Evolutionary conservation across 2,329 filamentous ascomycete species (phyloP), one percentile per base, ranked within the genome.

Genomic region (Fusarium sarcochroum): DNA sequence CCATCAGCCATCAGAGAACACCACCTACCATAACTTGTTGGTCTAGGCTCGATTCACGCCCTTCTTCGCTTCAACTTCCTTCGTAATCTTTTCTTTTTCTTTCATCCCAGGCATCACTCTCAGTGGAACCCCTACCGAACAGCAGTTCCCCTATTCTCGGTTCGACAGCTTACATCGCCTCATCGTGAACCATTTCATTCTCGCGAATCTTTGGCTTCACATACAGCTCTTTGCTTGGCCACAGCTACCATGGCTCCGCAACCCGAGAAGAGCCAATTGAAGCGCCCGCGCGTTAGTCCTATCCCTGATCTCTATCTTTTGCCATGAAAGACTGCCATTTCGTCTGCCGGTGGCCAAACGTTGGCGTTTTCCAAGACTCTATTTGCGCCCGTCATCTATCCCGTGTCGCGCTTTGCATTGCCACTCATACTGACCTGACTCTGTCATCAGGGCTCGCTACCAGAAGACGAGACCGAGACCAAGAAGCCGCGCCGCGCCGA

Each of bases 401-500:
- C 48, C 51, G 42, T 57, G 51, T 63, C 60, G 63, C 46, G 61
- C 49, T 50, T 49, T 42, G 47, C 47, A 34, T 53, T 42, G 42
- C 30, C 49, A 41, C 32, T 32, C 38, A 56, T 38, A 58, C 76
- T 78, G 49, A 78, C 71, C 47, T 57, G 27, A 21, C 32, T 44
- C n/a, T 38, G 59, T 47, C 41, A 62, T 58, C 63, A 94, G 92
- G 86, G 84, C 72, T 93, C 91, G 41, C 83, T 87, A 51, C 89
- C 88, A 72, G 88, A 90, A 56, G 85, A 87, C 71, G 82, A 85
- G 66, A 84, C 86, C 67, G 91, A 94, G 66, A 82, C 86, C 67
- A 98, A 98, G 86, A 97, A 97, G 79, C 90, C 91, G 62, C 91
- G 95, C 67, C 89, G 93, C 59, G 94, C 93, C 44, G 85, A 92